These are phyloP conservation scores for Centaurea solstitialis DNA, from an alignment of 129 eudicot species.

Conservation along the genomic window DNA sequence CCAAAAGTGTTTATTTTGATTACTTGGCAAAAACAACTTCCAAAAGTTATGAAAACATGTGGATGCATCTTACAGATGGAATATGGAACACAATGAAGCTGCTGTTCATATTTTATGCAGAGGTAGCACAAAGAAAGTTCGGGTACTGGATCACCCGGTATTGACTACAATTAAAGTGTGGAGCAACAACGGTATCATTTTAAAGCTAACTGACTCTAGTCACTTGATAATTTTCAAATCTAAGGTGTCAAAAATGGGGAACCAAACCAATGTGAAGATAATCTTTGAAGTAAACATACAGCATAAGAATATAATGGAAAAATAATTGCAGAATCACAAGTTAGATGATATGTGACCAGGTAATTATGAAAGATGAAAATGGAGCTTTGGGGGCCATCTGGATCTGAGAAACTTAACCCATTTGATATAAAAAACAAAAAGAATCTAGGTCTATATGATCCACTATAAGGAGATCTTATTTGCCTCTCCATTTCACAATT, in stretches of 20 bases:
- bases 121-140: background rate
- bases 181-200: background rate
- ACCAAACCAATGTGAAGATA: no score
- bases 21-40: background rate
- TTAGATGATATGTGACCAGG: no score
- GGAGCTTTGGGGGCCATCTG: background rate
- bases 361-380: background rate
- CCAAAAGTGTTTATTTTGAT: background rate
- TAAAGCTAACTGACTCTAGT: background rate
- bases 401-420: background rate
- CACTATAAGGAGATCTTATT: no score
- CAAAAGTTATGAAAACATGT: background rate
- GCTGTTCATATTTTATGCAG: background rate
- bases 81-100: background rate
- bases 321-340: no score
- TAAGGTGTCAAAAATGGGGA: no score
- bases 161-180: constrained; percentile 2
- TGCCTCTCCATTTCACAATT: background rate
- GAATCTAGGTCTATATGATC: background rate
- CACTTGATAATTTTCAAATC: no score
- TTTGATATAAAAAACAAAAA: background rate
- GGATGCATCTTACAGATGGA: background rate
- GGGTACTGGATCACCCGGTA: background rate
- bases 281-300: no score
- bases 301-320: no score